phyloP scores from a whole-genome alignment of 345 rosid genomes.

The Tarenaya hassleriana region DNA sequence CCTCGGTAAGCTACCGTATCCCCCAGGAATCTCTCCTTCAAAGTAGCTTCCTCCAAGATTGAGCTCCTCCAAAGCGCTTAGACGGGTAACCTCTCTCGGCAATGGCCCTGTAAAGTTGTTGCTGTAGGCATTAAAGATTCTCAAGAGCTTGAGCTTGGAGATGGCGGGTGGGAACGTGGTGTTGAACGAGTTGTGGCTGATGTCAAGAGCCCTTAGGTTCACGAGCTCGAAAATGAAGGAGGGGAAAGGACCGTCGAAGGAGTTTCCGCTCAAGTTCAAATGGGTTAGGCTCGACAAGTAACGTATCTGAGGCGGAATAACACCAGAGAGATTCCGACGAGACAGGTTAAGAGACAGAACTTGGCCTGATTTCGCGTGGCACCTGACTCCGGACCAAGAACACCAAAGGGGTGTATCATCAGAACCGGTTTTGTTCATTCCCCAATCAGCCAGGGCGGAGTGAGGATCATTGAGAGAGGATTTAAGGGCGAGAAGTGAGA shows the following conservation, averaged over 20 bases:
- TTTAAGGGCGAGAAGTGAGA: constrained; percentile 65
- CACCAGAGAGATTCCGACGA: constrained; percentile 53
- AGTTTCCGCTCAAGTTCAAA: constrained; percentile 76
- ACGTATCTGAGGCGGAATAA: constrained; percentile 39
- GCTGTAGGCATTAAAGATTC: constrained; percentile 66
- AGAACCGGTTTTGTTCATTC: constrained; percentile 28
- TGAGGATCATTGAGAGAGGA: constrained; percentile 46
- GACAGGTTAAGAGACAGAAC: constrained; percentile 61
- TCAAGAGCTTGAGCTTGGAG: constrained; percentile 40
- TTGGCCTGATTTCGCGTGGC: constrained; percentile 49
- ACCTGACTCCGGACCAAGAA: constrained; percentile 82
- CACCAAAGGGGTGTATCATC: constrained; percentile 55
- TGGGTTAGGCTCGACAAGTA: constrained; percentile 58
- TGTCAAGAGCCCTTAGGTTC: constrained; percentile 54
- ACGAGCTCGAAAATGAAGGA: constrained; percentile 46
- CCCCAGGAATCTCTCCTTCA: constrained; percentile 64
- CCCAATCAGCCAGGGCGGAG: constrained; percentile 58
- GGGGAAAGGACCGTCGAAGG: constrained; percentile 64
- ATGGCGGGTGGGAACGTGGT: constrained; percentile 50
- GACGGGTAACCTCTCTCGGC: constrained; percentile 47
- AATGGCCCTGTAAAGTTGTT: constrained; percentile 84
- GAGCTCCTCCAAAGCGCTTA: constrained; percentile 52
- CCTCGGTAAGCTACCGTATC: constrained; percentile 59
- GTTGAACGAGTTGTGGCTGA: constrained; percentile 81
- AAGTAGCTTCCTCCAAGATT: constrained; percentile 95